These are phyloP conservation scores for Isabelozyma heimii DNA, from an alignment of 805 yeast species.

Conservation along the genomic window DNA sequence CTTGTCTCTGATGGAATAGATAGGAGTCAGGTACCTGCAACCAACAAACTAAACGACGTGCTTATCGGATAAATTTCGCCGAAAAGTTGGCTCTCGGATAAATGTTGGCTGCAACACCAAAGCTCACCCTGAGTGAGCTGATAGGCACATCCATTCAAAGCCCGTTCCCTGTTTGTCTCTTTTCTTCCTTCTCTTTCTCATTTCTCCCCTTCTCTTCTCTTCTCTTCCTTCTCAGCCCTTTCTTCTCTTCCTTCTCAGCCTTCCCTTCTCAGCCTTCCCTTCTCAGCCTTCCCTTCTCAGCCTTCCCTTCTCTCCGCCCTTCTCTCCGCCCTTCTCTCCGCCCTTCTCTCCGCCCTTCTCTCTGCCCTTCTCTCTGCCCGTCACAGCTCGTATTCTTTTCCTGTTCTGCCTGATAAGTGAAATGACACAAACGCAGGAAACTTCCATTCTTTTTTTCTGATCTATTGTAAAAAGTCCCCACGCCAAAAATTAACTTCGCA, in stretches of 20 bases:
- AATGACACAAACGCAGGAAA: background rate
- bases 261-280: background rate
- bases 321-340: too few species aligned
- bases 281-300: too few species aligned
- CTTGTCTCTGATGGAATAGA: background rate
- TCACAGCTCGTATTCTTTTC: background rate
- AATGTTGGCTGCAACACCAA: background rate
- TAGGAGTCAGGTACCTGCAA: background rate
- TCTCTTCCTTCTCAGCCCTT: background rate
- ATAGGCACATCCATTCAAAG: background rate
- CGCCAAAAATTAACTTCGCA: too few species aligned
- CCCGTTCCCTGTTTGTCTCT: background rate
- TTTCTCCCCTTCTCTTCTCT: background rate
- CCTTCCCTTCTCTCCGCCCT: too few species aligned
- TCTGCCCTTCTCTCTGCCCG: too few species aligned
- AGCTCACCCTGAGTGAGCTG: too few species aligned
- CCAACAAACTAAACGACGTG: background rate
- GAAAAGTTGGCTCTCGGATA: background rate
- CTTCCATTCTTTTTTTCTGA: background rate
- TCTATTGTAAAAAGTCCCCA: background rate
- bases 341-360: too few species aligned
- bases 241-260: background rate
- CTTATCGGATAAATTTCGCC: background rate
- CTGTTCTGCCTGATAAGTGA: background rate
- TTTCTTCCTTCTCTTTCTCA: background rate